Base-by-base conservation (phyloP, 208 protist species). In the Trypanosoma boissoni region DNA sequence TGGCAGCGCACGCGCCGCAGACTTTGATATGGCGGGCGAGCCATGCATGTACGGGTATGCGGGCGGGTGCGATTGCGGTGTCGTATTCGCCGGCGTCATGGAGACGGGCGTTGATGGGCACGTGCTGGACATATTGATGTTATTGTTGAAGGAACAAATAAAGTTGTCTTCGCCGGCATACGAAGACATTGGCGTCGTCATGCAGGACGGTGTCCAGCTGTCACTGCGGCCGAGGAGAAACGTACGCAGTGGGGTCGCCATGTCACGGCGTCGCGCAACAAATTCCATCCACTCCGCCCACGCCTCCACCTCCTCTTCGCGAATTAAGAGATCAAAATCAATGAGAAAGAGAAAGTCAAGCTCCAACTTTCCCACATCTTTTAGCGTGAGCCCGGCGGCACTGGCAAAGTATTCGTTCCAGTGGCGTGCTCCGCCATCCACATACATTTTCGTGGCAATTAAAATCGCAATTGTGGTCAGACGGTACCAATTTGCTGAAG, bases 371-470 rank as follows among this genome's bases (percentile, higher is more conserved):
- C 79, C 81, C 50, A 95, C 52, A 48, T 90, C 83, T 4, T 48
- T 43, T 31, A 89, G 55, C 8, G 88, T 66, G 27, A 95, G 73
- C 37, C 73, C 69, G 16, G 83, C 50, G 51, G 80, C 83, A 23
- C 43, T 45, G 20, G 88, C 58, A 57, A 95, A 78, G 24, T 58
- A 49, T 23, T 67, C 58, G 76, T 95, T 95, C 42, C 84, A 64
- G 0, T 60, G 53, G 0, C 59, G 55, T 12, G 74, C 64, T 46
- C 64, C 76, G 32, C 80, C 72, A 49, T 95, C 88, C 34, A 83
- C 80, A 70, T 92, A 92, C 76, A 95, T 86, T 58, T 95, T 95
- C n/a, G 80, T 78, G 20, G 84, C 84, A n/a, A 83, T 63, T 3
- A 95, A 64, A 41, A 92, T 68, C 9, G 84, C 72, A 6, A 82